Percentiles rank a stretch among this genome's conserved stretches.
These are phyloP conservation scores for Mucor lusitanicus DNA, from an alignment of 371 early-diverging fungal species.

Conservation along the genomic window DNA sequence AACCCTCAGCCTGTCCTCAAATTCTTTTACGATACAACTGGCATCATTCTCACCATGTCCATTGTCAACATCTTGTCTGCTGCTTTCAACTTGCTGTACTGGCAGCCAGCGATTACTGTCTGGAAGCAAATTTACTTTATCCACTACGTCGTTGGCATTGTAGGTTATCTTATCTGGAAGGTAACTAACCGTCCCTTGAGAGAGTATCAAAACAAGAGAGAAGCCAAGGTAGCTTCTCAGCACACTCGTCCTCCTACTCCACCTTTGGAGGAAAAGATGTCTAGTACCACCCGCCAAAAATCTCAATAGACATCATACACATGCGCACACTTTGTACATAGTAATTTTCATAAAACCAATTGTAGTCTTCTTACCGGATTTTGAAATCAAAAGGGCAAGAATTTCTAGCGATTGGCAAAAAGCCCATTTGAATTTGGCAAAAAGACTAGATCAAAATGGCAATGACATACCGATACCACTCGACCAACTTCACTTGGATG, in stretches of 20 bases:
- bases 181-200: neutral
- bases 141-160: slow-evolving; percentile 27
- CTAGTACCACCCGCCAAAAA: neutral
- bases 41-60: slow-evolving; percentile 62
- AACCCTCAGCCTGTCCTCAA: slow-evolving; percentile 35
- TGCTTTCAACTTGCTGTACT: slow-evolving; percentile 65
- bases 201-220: neutral
- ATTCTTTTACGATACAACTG: slow-evolving; percentile 61
- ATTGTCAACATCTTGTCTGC: slow-evolving; percentile 67
- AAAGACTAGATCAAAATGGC: no score
- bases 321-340: neutral
- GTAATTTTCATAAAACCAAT: no score
- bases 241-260: slow-evolving; percentile 6
- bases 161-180: neutral
- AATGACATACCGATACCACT: no score
- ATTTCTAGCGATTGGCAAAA: no score
- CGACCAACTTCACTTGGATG: no score
- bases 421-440: no score
- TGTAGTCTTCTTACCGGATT: no score
- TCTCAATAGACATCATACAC: neutral
- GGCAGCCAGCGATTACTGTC: slow-evolving; percentile 48
- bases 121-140: slow-evolving; percentile 63
- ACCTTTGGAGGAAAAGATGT: neutral
- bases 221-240: neutral
- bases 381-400: no score